Evolutionary conservation across 2,329 filamentous ascomycete species (phyloP), one percentile per base, ranked within the genome.

Genomic region (Coniochaeta sp.): DNA sequence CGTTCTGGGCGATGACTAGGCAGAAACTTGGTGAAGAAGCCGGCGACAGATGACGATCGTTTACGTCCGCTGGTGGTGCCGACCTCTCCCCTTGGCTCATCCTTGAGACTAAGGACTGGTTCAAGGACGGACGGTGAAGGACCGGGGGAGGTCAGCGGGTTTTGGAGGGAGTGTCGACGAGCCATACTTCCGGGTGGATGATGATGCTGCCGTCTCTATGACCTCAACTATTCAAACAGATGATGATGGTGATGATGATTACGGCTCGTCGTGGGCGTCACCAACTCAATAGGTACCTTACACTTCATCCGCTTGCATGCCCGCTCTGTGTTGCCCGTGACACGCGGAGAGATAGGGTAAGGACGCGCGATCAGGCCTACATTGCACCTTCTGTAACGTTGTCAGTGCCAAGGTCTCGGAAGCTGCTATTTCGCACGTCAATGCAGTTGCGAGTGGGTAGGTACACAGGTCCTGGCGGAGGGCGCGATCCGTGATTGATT

Each of bases 1-100:
- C 76, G 75, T 63, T 84, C 82, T 1, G 78, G 73, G 7, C 76
- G 77, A 60, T 77, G 74, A 62, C 76, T 80, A 0, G 81, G 81
- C 11, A 81, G 69, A 2, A 83, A 71, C 58, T 69, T 78, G 60
- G 69, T 76, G 58, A 82, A 67, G 66, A 79, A 78, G 57, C 69
- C 70, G 17, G 72, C 64, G 19, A 79, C 62, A 6, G 77, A 77
- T 6, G 62, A 60, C 24, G 67, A 58, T 44, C 65, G 65, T 26
- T 61, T 57, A 33, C 58, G 64, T 17, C 33, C 31, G 11, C 26
- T 28, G 24, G 12, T 52, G 6, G 19, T 28, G 19, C 22, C 24
- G 12, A 6, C 24, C 12, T 52, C 14, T 14, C 17, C 11, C 22
- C 26, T 52, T 7, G 47, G 31, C 12, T 52, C 47, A 24, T 31